Evolutionary conservation across 228 moss, liverwort and hornwort species (phyloP), one percentile per base, ranked within the genome.

Genomic region (Sphagnum fallax): DNA sequence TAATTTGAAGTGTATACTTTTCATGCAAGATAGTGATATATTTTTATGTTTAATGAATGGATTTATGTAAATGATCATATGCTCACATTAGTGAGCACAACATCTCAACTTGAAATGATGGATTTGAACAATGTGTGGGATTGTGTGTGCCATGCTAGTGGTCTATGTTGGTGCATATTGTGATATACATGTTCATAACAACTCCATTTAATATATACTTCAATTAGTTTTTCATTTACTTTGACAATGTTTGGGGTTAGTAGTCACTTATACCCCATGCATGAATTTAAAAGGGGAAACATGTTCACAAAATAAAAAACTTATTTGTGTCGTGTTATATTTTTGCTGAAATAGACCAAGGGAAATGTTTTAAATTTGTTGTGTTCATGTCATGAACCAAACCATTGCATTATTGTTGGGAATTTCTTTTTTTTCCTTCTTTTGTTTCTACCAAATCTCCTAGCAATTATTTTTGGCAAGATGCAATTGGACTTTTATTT

Each of bases 231-330:
- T 85, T 85, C 66, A 72, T 79, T 63, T 77, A 75, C 61, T 52
- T 85, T 53, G 85, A 85, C 67, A 64, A 64, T 53, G 85, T 78
- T 10, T 85, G 85, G 85, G 85, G 82, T 85, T 52, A 70, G 75
- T 67, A 32, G 32, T 32, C 32, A 1, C 32, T 32, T 1, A 32
- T 32, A 32, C 0, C 9, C 12, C 48, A 32, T 32, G 32, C 32
- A 32, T 32, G 32, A 32, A 32, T 32, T 32, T 32, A 32, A 1
- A 32, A 32, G 1, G 32, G 32, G 32, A 32, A 32, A 32, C 32
- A 32, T 32, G 32, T 32, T 32, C 32, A 32, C 32, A 32, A 32
- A 32, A 32, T 32, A 32, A 32, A 32, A 32, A 0, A 32, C 32
- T 32, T 1, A 32, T 32, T 32, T 32, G 32, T 32, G 32, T 32